Evolutionary conservation across 2,329 filamentous ascomycete species (phyloP), one percentile per base, ranked within the genome.

Genomic region (Penicillium sp.): DNA sequence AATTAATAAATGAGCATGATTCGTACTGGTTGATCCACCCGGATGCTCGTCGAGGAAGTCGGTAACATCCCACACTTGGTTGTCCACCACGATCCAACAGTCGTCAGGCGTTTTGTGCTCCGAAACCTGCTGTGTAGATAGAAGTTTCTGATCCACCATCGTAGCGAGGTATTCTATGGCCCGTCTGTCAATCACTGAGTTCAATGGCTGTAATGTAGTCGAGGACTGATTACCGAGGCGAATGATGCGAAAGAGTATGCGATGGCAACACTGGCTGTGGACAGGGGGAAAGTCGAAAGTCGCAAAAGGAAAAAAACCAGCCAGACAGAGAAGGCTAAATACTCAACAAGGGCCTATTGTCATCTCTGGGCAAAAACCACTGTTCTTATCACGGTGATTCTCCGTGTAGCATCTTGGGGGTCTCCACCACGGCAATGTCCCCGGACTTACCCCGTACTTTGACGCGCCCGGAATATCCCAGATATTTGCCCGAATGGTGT

Each of bases 11-110:
- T 47, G 19, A 24, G 24, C 2, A 10, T n/a, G 12, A 3, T 49
- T 13, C 61, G 22, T 60, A 81, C 85, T 84, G 47, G 78, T 81
- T 53, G 85, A 77, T 24, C 87, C 87, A 33, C 87, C 86, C 4
- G 87, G 86, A 73, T 89, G 87, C 62, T 87, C 81, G n/a, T 84
- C 83, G 10, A 87, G 81, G 72, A 91, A 91, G 17, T 86, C 82
- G 26, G 86, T 88, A 49, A 91, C 77, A 73, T 91, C 87, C 79
- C 88, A 91, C 30, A 91, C 87, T 68, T 85, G 84, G 50, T 84
- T 84, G 73, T 91, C 85, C 24, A 91, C 84, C 19, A 90, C 88
- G 61, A 91, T 85, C 89, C 89, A 92, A 69, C 85, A 83, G 66
- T 88, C 75, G 56, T 80, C 69, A 37, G 78, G 68, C 13, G 73